Evolutionary conservation across 805 yeast genomes (phyloP), one percentile per base, ranked within the genome.

Genomic region (Alloascoidea hylecoeti): DNA sequence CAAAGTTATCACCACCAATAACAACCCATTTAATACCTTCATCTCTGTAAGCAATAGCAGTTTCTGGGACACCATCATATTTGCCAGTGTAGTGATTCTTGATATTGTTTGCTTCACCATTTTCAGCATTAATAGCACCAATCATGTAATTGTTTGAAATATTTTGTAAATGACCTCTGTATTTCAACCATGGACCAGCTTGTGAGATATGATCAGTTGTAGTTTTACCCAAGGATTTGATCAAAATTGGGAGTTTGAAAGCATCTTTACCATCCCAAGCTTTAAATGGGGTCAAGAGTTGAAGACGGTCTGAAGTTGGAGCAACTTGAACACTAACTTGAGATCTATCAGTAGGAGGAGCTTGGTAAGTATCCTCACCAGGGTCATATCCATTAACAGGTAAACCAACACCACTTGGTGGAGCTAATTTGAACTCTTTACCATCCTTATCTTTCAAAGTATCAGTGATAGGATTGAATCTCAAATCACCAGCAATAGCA

Each of bases 111-210:
- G 94, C 95, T 74, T 89, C 84, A 50, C 78, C 82, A 67, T 89
- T 89, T 70, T 81, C 96, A 58, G 88, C 88, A 68, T 89, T 89
- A 62, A 78, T 88, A 50, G 97, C 97, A 72, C 98, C 98, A 72
- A 89, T 89, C 95, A 89, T 88, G 71, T 92, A 89, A 75, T 92
- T 89, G 77, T 89, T 86, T 50, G 96, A 86, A 60, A 89, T 92
- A 79, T 89, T 89, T 72, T 86, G 89, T 70, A 89, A 75, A 72
- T 89, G 98, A 68, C 98, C 98, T 75, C 96, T 84, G 89, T 89
- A 89, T 72, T 89, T 89, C 75, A 89, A 82, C 98, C 98, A 89
- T 60, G 97, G 96, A 69, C 98, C 98, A 59, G 98, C 98, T 94
- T 85, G 88, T 56, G 97, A 89, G 57, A 89, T 89, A 70, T 89